Evolutionary conservation across 305 asterid genomes (phyloP), one percentile per base, ranked within the genome.

Genomic region (Fraxinus velutina): DNA sequence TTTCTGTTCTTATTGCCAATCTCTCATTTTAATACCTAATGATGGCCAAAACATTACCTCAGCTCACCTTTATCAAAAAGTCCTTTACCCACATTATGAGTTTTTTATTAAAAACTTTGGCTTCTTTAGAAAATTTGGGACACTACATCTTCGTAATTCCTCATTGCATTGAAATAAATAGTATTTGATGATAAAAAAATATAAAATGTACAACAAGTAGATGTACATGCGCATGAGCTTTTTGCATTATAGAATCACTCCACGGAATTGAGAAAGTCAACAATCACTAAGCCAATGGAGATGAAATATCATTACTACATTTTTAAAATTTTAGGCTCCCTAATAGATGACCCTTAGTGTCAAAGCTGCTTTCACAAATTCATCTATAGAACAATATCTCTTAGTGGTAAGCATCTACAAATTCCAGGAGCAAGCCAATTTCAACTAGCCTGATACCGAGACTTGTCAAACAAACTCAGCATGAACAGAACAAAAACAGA

Each of bases 401-500:
- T 9, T 7, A 13, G 39, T 64, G 66, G 15, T 70, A 27, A 47
- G 33, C 32, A 22, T 9, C 32, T 62, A 68, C 21, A 52, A 60
- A 52, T 21, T 12, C 22, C 33, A 34, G n/a, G 50, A 17, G 78
- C 70, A 76, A 42, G 24, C 82, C 52, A 30, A 50, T 71, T 32
- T 77, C 30, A 76, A 39, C 33, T 66, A 83, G 33, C 79, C 62
- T 5, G 19, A 71, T 57, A 32, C n/a, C 6, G 62, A 7, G 30
- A 22, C 8, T 21, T n/a, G 21, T 66, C 57, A 76, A 73, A 66
- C 29, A 80, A 75, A 66, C 79, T 66, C 17, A 10, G 9, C 70
- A 47, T 47, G 1, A 83, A 84, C 1, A 62, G 2, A 19, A 44
- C 42, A 73, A 60, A 80, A 79, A 84, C 0, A 77, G 57, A 70